phyloP scores from a whole-genome alignment of 192 early-diverging fungal genomes.

The Umbelopsis sp. region DNA sequence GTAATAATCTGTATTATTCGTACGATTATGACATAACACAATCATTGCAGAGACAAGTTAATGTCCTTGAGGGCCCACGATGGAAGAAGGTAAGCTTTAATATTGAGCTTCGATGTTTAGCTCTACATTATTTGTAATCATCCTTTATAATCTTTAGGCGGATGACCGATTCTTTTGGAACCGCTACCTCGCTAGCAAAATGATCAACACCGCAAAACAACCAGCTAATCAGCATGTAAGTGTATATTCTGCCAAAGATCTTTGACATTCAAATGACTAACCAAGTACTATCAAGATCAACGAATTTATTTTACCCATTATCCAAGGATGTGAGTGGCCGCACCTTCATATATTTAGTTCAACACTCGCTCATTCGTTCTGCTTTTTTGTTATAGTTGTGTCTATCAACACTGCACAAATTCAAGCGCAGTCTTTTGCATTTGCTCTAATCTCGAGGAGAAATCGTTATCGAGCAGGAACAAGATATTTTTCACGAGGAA shows the following conservation, averaged over 20 bases:
- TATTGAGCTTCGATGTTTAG: not conserved
- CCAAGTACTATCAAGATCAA: constrained; percentile 49
- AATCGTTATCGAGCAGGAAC: constrained; percentile 84
- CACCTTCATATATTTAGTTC: not conserved
- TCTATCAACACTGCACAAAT: constrained; percentile 61
- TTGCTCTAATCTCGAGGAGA: constrained; percentile 81
- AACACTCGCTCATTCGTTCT: not conserved
- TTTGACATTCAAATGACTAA: not conserved
- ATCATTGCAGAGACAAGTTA: not conserved
- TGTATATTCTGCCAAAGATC: not conserved
- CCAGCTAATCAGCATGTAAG: not conserved
- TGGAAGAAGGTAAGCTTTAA: constrained; percentile 1
- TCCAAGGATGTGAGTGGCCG: constrained; percentile 80
- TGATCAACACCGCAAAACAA: not conserved
- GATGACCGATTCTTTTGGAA: constrained; percentile 9
- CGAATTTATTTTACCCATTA: constrained; percentile 87
- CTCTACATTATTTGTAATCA: not conserved
- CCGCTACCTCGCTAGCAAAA: not conserved
- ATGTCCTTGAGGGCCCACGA: not conserved
- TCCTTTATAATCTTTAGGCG: not conserved
- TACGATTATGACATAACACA: constrained; percentile 12
- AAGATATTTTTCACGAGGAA: constrained; percentile 93
- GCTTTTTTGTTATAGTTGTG: constrained; percentile 51
- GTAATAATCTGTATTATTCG: constrained; percentile 1
- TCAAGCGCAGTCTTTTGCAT: constrained; percentile 69